These are phyloP conservation scores for Capsicum pubescens DNA, from an alignment of 257 asterid genomes.

Conservation along the genomic window DNA sequence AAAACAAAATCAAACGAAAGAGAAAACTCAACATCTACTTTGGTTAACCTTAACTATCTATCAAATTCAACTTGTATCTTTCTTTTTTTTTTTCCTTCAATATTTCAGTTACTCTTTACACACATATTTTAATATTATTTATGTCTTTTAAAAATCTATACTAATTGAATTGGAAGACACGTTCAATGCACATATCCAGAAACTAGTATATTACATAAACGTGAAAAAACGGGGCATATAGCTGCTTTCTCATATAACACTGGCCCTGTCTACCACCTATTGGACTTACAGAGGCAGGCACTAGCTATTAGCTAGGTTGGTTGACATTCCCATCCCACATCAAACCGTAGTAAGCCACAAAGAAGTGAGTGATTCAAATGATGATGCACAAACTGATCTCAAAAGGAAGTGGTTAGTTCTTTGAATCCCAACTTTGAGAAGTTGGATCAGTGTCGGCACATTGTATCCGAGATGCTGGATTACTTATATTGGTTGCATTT, in stretches of 20 bases:
- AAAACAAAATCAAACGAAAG: too few species aligned
- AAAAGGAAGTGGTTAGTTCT: background rate
- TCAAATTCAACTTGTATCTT: too few species aligned
- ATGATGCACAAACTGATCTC: background rate
- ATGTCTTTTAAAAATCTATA: too few species aligned
- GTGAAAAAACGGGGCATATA: background rate
- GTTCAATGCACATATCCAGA: too few species aligned
- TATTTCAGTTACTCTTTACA: too few species aligned
- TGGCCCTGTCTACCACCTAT: background rate
- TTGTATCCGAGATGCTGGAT: background rate
- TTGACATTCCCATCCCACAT: background rate
- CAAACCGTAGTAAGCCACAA: background rate
- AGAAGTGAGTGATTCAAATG: background rate
- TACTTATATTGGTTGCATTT: background rate
- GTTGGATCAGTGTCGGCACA: background rate
- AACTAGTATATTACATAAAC: background rate
- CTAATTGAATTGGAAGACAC: too few species aligned
- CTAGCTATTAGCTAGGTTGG: background rate
- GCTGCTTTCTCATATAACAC: background rate
- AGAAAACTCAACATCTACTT: too few species aligned
- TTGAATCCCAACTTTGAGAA: background rate
- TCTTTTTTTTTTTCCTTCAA: too few species aligned
- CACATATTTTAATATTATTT: too few species aligned
- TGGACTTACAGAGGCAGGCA: slow-evolving; percentile 1
- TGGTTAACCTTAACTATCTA: too few species aligned